phyloP scores from a whole-genome alignment of 2,329 filamentous ascomycete genomes.

The Apiospora rasikravindrae region DNA sequence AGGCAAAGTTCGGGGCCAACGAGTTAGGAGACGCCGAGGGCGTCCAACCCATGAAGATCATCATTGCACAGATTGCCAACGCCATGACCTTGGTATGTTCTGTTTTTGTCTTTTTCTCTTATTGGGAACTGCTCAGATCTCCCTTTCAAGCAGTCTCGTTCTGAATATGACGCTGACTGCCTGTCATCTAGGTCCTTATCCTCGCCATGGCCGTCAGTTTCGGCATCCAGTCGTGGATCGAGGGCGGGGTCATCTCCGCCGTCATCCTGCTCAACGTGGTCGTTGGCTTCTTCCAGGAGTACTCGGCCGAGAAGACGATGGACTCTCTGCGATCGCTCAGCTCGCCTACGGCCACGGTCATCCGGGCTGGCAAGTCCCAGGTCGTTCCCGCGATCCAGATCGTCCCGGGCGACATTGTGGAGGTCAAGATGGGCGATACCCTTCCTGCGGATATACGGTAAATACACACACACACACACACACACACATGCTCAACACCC shows the following conservation, averaged over 20 bases:
- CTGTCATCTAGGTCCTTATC: slow-evolving; percentile 46
- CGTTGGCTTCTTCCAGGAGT: slow-evolving; percentile 57
- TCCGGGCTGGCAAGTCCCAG: slow-evolving; percentile 56
- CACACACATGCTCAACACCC: too few species aligned
- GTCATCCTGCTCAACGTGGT: slow-evolving; percentile 41
- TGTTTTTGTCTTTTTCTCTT: too few species aligned
- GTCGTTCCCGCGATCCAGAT: slow-evolving; percentile 59
- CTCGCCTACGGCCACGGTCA: slow-evolving; percentile 54
- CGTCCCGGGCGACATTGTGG: slow-evolving; percentile 63
- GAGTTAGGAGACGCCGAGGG: slow-evolving; percentile 61
- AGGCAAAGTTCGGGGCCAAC: slow-evolving; percentile 63
- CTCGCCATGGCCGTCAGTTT: slow-evolving; percentile 59
- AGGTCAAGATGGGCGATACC: slow-evolving; percentile 55
- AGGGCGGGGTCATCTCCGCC: slow-evolving; percentile 58
- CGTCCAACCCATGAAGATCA: slow-evolving; percentile 62
- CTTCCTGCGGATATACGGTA: slow-evolving; percentile 48
- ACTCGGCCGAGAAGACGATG: slow-evolving; percentile 61
- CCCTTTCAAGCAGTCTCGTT: too few species aligned
- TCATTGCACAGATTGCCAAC: slow-evolving; percentile 67
- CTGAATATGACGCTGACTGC: neutral
- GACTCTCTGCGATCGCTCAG: slow-evolving; percentile 55
- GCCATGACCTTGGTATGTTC: slow-evolving; percentile 65
- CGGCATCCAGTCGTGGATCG: slow-evolving; percentile 58
- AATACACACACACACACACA: neutral
- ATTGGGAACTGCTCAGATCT: too few species aligned